phyloP scores from a whole-genome alignment of 192 early-diverging fungal species.

The Coemansia sp. region DNA sequence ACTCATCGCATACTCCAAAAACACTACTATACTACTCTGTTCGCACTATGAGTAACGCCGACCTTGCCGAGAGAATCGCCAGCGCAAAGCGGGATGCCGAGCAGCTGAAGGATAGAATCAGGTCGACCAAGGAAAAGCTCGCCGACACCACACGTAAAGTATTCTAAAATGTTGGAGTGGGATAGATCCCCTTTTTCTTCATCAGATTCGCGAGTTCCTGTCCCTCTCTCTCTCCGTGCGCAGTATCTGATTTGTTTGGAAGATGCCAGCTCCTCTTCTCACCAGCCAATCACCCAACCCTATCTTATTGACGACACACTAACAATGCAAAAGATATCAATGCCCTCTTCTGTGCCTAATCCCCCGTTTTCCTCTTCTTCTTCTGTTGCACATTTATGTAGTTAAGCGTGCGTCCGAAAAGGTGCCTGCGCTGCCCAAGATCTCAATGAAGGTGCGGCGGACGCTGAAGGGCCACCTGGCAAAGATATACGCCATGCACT shows the following conservation, averaged over 20 bases:
- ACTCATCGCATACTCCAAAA: too few species aligned
- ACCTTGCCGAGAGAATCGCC: conserved; percentile 88
- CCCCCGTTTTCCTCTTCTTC: not conserved
- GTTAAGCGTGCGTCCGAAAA: conserved; percentile 85
- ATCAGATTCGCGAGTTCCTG: too few species aligned
- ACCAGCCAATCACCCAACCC: too few species aligned
- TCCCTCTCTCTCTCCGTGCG: too few species aligned
- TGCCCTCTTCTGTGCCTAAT: not conserved
- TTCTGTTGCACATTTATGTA: conserved; percentile 33
- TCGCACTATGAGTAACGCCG: conserved; percentile 47
- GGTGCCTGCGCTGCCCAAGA: conserved; percentile 83
- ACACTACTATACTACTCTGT: not conserved
- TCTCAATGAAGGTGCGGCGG: conserved; percentile 93
- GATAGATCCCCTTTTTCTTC: not conserved
- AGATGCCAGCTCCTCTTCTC: too few species aligned
- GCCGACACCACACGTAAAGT: conserved; percentile 93
- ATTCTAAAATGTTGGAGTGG: conserved; percentile 2
- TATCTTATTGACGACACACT: too few species aligned
- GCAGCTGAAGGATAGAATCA: conserved; percentile 93
- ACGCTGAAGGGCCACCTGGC: conserved; percentile 98
- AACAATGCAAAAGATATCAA: too few species aligned
- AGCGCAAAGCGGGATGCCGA: conserved; percentile 94
- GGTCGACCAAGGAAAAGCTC: conserved; percentile 89
- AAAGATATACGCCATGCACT: conserved; percentile 99
- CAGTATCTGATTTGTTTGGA: not conserved